Evolutionary conservation across 2,329 filamentous ascomycete genomes (phyloP).

Genomic region (Salinomyces thailandicus): DNA sequence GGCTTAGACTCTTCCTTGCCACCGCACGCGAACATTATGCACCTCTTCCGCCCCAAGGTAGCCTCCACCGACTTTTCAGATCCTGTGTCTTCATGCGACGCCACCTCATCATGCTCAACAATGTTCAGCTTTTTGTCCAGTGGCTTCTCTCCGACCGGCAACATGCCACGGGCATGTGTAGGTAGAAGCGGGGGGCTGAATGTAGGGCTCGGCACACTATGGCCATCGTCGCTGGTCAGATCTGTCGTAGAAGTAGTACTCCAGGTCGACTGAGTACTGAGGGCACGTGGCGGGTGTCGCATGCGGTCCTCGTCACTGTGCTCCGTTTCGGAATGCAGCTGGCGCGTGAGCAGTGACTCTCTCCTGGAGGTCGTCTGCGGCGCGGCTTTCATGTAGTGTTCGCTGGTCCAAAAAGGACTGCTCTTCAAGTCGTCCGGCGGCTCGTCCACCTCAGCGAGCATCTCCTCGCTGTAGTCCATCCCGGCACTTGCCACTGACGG

Average conservation of each 20-base stretch:
- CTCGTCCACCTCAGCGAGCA: slow-evolving; percentile 71
- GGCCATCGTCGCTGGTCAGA: slow-evolving; percentile 74
- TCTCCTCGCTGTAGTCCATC: slow-evolving; percentile 44
- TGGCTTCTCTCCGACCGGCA: slow-evolving; percentile 30
- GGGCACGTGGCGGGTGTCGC: slow-evolving; percentile 28
- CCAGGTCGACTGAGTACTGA: slow-evolving; percentile 54
- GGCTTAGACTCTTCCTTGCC: slow-evolving; percentile 46
- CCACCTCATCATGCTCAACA: slow-evolving; percentile 26
- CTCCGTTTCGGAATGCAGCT: slow-evolving; percentile 51
- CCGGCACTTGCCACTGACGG: slow-evolving; percentile 11
- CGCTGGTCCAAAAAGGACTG: slow-evolving; percentile 8
- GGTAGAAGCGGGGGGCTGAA: slow-evolving; percentile 74
- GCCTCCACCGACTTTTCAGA: slow-evolving; percentile 50
- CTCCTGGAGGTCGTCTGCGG: slow-evolving; percentile 45
- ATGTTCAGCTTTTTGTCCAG: slow-evolving; percentile 29
- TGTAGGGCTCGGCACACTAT: slow-evolving; percentile 70
- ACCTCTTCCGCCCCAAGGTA: slow-evolving; percentile 66
- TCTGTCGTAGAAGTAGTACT: slow-evolving; percentile 79
- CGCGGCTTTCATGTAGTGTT: slow-evolving; percentile 38
- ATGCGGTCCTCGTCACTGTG: slow-evolving; percentile 30
- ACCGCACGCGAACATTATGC: slow-evolving; percentile 85
- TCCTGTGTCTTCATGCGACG: slow-evolving; percentile 19
- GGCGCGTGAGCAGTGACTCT: slow-evolving; percentile 78
- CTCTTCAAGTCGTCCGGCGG: slow-evolving; percentile 57
- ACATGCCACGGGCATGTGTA: slow-evolving; percentile 33